Evolutionary conservation across 2,329 filamentous ascomycete genomes (phyloP).

Genomic region (Claviceps capensis): DNA sequence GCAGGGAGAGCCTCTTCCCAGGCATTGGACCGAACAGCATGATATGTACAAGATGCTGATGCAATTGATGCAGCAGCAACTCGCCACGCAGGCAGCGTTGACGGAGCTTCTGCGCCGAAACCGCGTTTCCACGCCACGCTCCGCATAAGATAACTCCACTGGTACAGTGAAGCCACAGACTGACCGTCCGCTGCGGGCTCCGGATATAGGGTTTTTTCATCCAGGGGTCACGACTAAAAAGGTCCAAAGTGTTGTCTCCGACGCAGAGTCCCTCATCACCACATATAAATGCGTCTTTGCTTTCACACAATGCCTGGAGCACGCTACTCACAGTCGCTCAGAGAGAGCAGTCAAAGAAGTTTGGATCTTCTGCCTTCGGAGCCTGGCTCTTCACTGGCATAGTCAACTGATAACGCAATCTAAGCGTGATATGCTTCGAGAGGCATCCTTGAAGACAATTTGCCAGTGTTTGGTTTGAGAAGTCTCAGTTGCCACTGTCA

Average conservation of each 20-base stretch:
- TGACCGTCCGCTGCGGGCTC: background rate
- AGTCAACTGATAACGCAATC: background rate
- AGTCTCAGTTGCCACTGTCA: background rate
- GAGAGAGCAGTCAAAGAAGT: background rate
- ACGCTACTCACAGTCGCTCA: background rate
- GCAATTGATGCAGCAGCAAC: too few relatives aligned
- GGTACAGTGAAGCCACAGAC: too few relatives aligned
- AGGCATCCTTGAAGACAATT: background rate
- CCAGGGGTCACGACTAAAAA: background rate
- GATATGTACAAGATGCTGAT: too few relatives aligned
- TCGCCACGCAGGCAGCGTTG: too few relatives aligned
- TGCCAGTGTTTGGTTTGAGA: background rate
- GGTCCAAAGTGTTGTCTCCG: background rate
- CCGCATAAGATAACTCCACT: too few relatives aligned
- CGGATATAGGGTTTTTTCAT: background rate
- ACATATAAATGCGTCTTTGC: background rate
- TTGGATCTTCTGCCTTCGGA: background rate
- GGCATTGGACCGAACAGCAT: too few relatives aligned
- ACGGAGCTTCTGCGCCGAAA: too few relatives aligned
- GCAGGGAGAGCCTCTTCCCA: too few relatives aligned
- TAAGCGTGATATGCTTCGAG: background rate
- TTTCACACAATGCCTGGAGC: background rate
- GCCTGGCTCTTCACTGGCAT: background rate
- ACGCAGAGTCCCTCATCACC: background rate
- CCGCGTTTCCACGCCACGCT: too few relatives aligned